These are phyloP conservation scores for Phaeoacremonium minimum DNA, from an alignment of 2,329 filamentous ascomycete species.

Conservation along the genomic window DNA sequence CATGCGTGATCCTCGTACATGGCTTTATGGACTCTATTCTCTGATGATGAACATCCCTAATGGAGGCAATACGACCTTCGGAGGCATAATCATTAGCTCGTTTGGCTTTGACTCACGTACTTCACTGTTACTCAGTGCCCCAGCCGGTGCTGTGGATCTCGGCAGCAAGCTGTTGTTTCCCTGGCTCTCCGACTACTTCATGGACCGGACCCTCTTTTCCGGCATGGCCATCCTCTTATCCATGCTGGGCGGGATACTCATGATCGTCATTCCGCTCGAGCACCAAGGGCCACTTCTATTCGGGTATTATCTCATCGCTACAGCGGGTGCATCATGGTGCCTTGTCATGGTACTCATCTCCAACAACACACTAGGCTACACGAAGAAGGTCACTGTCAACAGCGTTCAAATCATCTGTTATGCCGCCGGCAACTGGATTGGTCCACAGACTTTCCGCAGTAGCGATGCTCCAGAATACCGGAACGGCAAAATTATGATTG, in stretches of 20 bases:
- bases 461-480: slow-evolving; percentile 15
- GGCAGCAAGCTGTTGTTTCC: slow-evolving; percentile 16
- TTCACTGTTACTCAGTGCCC: slow-evolving; percentile 16
- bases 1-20: slow-evolving; percentile 44
- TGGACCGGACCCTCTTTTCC: slow-evolving; percentile 17
- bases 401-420: slow-evolving; percentile 14
- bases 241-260: slow-evolving; percentile 19
- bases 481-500: slow-evolving; percentile 17
- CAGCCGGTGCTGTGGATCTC: slow-evolving; percentile 13
- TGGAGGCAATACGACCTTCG: slow-evolving; percentile 14
- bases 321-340: slow-evolving; percentile 16
- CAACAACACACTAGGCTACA: slow-evolving; percentile 21
- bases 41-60: slow-evolving; percentile 17
- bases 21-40: slow-evolving; percentile 46
- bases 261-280: slow-evolving; percentile 16
- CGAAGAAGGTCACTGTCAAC: slow-evolving; percentile 21
- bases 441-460: slow-evolving; percentile 17
- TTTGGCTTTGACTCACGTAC: slow-evolving; percentile 13
- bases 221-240: slow-evolving; percentile 19
- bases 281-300: slow-evolving; percentile 11
- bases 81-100: slow-evolving; percentile 11
- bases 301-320: slow-evolving; percentile 18
- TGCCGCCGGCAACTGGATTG: slow-evolving; percentile 16
- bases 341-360: slow-evolving; percentile 20
- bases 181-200: slow-evolving; percentile 16